Base-by-base conservation (phyloP, 768 basidiomycete genomes). In the Pleurotus salmoneostramineus region DNA sequence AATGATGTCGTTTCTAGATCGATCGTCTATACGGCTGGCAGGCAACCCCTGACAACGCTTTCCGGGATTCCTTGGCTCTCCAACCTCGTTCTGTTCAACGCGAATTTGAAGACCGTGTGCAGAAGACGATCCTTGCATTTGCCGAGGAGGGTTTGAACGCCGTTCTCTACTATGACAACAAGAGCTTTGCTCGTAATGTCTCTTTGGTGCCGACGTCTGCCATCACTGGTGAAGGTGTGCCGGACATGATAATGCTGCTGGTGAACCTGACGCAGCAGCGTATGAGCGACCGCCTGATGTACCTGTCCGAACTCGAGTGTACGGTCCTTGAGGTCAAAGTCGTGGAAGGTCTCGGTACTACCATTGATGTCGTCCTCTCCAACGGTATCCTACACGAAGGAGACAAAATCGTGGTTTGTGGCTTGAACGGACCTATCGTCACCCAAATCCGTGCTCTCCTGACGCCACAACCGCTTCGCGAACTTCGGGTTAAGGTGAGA, bases 261-360 rank as follows among this genome's bases (percentile, higher is more conserved):
- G 85, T 98, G 74, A 95, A 97, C 71, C 82, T 98, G 56, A 98
- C 96, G 12, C 96, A 98, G 71, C 90, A 97, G 74, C 86, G 97
- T 59, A 97, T 98, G 96, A 94, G 90, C 71, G 92, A 95, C 70
- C 84, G 90, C 44, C 81, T 99, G 60, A 99, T 98, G 97, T 99
- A 98, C 74, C 82, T 98, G 59, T 92, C 94, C 33, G 95, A 97
- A 68, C 80, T 98, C 45, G 95, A 98, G 74, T 98, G 96, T 72
- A 99, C 97, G 5, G 93, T 99, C 8, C 83, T 99, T 58, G 97
- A 98, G 72, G 97, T 98, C 70, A 99, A 99, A 80, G 92, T 98
- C 61, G 85, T 98, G 63, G 97, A 99, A 74, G 97, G 97, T 66
- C 79, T 98, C 50, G 97, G 97, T 33, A 98, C 95, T 32, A 98